phyloP scores from a whole-genome alignment of 2,329 filamentous ascomycete genomes.

The Colletotrichum cordylinicola region DNA sequence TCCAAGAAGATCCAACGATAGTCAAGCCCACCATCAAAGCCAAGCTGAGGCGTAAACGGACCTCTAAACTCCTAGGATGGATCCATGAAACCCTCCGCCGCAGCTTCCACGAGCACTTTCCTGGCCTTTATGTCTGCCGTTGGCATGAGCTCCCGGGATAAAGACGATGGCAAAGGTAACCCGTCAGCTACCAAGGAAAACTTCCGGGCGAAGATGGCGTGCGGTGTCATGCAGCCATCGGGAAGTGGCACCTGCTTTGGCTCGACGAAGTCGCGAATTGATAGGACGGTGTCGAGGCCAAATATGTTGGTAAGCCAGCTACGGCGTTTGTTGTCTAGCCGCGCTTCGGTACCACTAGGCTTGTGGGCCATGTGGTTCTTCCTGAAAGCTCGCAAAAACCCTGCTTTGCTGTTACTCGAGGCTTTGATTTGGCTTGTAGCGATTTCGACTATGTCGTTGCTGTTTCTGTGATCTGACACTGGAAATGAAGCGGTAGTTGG shows the following conservation, averaged over 20 bases:
- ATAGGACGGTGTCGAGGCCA: constrained; percentile 10
- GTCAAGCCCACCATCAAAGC: constrained; percentile 50
- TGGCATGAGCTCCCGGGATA: constrained; percentile 40
- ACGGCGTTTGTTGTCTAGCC: not conserved
- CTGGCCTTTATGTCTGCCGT: constrained; percentile 47
- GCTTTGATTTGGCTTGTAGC: not conserved
- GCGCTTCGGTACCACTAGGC: not conserved
- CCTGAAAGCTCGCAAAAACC: not conserved
- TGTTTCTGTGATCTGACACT: constrained; percentile 21
- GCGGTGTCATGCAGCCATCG: constrained; percentile 42
- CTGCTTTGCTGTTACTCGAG: not conserved
- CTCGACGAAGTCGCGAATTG: not conserved
- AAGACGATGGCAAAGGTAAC: constrained; percentile 36
- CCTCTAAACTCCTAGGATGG: constrained; percentile 40
- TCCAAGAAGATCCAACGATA: constrained; percentile 36
- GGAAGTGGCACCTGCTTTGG: constrained; percentile 33
- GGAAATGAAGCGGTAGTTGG: constrained; percentile 17
- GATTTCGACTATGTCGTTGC: constrained; percentile 1
- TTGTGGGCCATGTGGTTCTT: not conserved
- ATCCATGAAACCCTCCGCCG: constrained; percentile 30
- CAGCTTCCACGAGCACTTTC: constrained; percentile 35
- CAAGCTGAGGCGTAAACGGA: constrained; percentile 50
- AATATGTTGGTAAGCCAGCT: constrained; percentile 10
- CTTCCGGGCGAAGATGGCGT: constrained; percentile 51
- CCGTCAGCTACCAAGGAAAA: constrained; percentile 38